Evolutionary conservation across 139 green algal genomes (phyloP), one percentile per base, ranked within the genome.

Genomic region (Tetraselmis striata): DNA sequence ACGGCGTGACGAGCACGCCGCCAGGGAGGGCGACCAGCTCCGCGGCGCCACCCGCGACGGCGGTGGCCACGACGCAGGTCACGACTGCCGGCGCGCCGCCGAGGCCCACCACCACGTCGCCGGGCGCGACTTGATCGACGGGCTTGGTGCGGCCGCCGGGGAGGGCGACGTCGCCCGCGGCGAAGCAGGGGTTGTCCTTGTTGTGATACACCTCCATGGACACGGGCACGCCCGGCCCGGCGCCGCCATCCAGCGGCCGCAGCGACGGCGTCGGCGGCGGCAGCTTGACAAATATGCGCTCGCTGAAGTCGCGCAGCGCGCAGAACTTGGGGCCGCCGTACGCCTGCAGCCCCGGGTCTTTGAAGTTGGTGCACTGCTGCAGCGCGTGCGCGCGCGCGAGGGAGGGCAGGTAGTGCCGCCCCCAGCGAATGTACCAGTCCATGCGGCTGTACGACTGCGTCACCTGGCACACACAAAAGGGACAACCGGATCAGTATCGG

Each of bases 281-380:
- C 23, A 77, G 74, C 25, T 77, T 77, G 23, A 31, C 23, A 29
- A 77, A 77, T 28, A 77, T 28, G 26, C 5, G 5, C 26, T 77
- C 74, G 23, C 5, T 30, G 25, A 31, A 28, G 74, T 77, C 74
- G 74, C 74, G 74, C 23, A 77, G 23, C 5, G 23, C 25, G 26
- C 74, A 29, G 25, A 77, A 77, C 26, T 31, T 28, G 2, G 25
- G 5, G 2, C 74, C 74, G 23, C 23, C 74, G 74, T 77, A 77
- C 25, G 74, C 74, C 25, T 77, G 74, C 74, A 77, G 26, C 26
- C 74, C 74, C 5, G 74, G 74, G 74, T 77, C 74, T 18, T 77
- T 77, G 74, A 77, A 77, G 25, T 77, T 77, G 22, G 25, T 77
- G 74, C 74, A 77, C 74, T 77, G 74, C 74, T 77, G 74, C 5